Evolutionary conservation across 371 early-diverging fungal species (phyloP).

Genomic region (Rhizopus stolonifer): DNA sequence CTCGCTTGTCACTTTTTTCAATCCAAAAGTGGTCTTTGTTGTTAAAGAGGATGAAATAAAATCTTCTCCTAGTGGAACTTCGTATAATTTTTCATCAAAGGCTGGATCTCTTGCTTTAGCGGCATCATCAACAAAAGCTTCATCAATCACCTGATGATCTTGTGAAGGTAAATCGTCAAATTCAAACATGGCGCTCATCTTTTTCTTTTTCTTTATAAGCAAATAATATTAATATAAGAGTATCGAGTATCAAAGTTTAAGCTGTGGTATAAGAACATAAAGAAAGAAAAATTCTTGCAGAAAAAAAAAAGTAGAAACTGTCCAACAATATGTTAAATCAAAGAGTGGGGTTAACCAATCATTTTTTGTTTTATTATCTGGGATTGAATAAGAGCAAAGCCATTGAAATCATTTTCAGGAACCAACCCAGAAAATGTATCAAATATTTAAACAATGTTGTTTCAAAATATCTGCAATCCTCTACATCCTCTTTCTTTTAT

Average conservation of each 20-base stretch:
- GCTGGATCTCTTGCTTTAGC: slow-evolving; percentile 29
- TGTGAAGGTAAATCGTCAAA: slow-evolving; percentile 39
- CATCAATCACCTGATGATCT: slow-evolving; percentile 15
- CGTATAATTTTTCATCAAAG: slow-evolving; percentile 36
- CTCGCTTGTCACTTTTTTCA: slow-evolving; percentile 72
- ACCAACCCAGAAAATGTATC: background rate
- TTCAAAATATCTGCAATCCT: background rate
- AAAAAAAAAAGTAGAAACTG: slow-evolving; percentile 5
- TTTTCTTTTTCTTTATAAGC: slow-evolving; percentile 4
- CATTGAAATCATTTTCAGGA: background rate
- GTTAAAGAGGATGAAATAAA: slow-evolving; percentile 41
- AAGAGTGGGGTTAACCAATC: background rate
- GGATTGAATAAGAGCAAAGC: background rate
- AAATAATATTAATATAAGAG: slow-evolving; percentile 14
- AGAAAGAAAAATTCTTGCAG: slow-evolving; percentile 10
- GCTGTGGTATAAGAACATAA: slow-evolving; percentile 2
- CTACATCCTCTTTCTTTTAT: background rate
- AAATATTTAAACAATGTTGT: background rate
- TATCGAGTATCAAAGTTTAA: slow-evolving; percentile 12
- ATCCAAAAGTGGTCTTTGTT: slow-evolving; percentile 15
- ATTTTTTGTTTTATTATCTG: too few species aligned
- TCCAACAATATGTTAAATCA: background rate
- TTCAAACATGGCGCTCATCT: slow-evolving; percentile 48
- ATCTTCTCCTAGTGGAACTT: slow-evolving; percentile 35
- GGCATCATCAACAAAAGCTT: slow-evolving; percentile 41